Base-by-base conservation (phyloP, 352 stramenopile species). In the Globisporangium paroecandrum region DNA sequence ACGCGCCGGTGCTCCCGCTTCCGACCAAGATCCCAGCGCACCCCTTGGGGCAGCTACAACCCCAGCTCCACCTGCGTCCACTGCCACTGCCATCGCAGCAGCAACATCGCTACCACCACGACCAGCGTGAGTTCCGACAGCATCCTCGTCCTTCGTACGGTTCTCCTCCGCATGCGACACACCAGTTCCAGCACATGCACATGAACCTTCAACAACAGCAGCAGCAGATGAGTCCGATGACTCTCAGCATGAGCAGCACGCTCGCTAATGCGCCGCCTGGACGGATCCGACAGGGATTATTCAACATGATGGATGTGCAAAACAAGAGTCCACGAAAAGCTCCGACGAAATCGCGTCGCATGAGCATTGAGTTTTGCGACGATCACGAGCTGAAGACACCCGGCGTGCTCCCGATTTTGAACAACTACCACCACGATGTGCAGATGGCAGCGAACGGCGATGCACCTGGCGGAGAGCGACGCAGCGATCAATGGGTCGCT, bases 301-400 rank as follows among this genome's bases (percentile, higher is more conserved):
- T 62, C 36, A 60, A 51, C n/a, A 38, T 62, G 18, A 53, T 66
- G 25, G 65, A 70, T 53, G 65, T 58, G 20, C 65, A 70, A 29
- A 60, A 65, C 38, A 70, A 66, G 27, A 70, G 65, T 34, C 65
- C 65, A 9, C 38, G 53, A 6, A 62, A 70, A 54, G 38, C 65
- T 10, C 36, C 65, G 8, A 36, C 41, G 22, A 64, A 58, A 53
- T 18, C 38, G 12, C 66, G 66, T 13, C 53, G 49, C 59, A 54
- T 63, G 34, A 58, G 54, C 20, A 63, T 66, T 24, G 59, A 62
- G 24, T 24, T 64, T 22, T 43, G 47, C 20, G 34, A 70, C n/a
- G 58, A 56, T 3, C 43, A 54, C 8, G 58, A 71, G 41, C 41
- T 64, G 10, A 58, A 62, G 41, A 71, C 66, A 8, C 59, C 65